Base-by-base conservation (phyloP, 1,284 basidiomycete species). In the Austroboletus novae-zelandiae region DNA sequence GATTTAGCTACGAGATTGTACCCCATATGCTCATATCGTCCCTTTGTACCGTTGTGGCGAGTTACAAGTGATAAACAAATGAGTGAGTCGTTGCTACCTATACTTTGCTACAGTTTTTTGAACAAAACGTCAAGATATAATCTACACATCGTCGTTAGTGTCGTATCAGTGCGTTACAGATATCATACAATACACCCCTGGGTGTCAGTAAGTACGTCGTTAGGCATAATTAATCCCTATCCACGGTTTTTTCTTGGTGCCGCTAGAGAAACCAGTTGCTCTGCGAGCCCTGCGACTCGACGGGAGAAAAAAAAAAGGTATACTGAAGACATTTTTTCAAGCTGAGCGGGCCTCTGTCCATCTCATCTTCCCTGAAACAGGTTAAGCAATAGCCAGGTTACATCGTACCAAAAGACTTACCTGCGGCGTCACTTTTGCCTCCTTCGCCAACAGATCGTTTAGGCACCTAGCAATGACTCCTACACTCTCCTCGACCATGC, bases 381-480 rank as follows among this genome's bases (percentile, higher is more conserved):
- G 17, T 11, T 64, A 39, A 58, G 44, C 23, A 29, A 23, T 11
- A 1, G 17, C 14, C 36, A n/a, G 4, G n/a, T 20, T 9, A 43
- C 13, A 46, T 23, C 25, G 25, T 27, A 27, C 8, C 14, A 3
- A 27, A 41, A 29, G 29, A 51, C 65, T 61, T 45, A 68, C 64
- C 55, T 62, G 59, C 35, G 56, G 60, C 15, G 49, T 39, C 18
- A 41, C 54, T 40, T 56, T 63, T 48, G 68, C 71, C 54, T 79
- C 76, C 53, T 66, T 71, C 32, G 74, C 74, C 67, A 83, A 78
- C 55, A 86, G 65, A 51, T 85, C 82, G 67, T 90, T 91, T 57
- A 91, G 64, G 59, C 78, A 81, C 53, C 86, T 74, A 4, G 80
- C 81, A n/a, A 91, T 76, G 34, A 79, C 71, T 9, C 86, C 88